These are phyloP conservation scores for Priceomyces fermenticarens DNA, from an alignment of 805 yeast genomes.

Conservation along the genomic window DNA sequence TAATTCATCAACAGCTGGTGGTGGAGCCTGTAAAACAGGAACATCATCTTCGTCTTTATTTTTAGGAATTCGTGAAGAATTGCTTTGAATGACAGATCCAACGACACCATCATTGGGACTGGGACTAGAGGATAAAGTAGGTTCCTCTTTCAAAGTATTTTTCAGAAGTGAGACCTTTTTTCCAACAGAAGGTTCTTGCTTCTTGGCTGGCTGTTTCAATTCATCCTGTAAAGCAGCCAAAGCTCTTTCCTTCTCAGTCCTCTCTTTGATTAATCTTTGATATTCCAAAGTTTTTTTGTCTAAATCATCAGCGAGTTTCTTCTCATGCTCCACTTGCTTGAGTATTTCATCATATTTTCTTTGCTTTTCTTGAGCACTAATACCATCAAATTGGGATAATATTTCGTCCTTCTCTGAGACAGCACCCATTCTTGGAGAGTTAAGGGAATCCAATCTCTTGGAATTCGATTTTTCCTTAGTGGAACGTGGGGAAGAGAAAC, in stretches of 20 bases:
- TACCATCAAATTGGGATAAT: conserved; percentile 8
- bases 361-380: conserved; percentile 23
- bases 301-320: conserved; percentile 32
- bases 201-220: background rate
- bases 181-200: conserved; percentile 16
- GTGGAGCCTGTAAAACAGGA: conserved; percentile 13
- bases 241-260: conserved; percentile 26
- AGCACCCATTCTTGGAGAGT: conserved; percentile 9
- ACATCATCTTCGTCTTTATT: conserved; percentile 16
- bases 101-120: no score
- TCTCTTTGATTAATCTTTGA: conserved; percentile 27
- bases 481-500: conserved; percentile 17
- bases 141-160: background rate
- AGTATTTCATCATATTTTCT: conserved; percentile 25
- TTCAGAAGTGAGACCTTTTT: background rate
- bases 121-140: no score
- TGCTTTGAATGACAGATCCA: no score
- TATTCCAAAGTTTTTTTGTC: conserved; percentile 37
- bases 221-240: conserved; percentile 8
- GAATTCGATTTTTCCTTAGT: conserved; percentile 9
- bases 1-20: conserved; percentile 21
- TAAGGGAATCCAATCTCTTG: conserved; percentile 13
- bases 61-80: background rate
- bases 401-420: conserved; percentile 17
- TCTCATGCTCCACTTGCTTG: conserved; percentile 38